These are phyloP conservation scores for Diatrype stigma DNA, from an alignment of 2,329 filamentous ascomycete genomes.

Conservation along the genomic window DNA sequence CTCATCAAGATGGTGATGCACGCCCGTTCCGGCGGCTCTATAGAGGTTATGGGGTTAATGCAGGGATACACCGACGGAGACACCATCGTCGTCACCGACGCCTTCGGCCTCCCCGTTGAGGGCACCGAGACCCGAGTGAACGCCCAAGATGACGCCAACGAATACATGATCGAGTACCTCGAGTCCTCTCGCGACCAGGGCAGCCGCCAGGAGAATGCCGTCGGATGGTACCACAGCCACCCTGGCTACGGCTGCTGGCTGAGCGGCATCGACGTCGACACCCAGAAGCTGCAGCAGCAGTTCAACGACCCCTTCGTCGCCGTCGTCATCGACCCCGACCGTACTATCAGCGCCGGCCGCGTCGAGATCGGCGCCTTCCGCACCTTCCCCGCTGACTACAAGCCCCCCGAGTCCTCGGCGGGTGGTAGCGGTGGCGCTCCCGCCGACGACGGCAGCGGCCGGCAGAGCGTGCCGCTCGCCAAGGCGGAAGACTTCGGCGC, in stretches of 20 bases:
- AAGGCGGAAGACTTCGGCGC: constrained; percentile 97
- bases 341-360: constrained; percentile 89
- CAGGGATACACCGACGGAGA: constrained; percentile 86
- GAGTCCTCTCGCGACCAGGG: constrained; percentile 70
- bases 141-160: constrained; percentile 90
- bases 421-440: constrained; percentile 4
- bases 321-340: constrained; percentile 93
- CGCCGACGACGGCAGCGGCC: constrained; percentile 31
- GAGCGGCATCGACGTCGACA: constrained; percentile 89
- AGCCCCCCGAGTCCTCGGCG: constrained; percentile 33
- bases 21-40: constrained; percentile 83
- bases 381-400: constrained; percentile 77
- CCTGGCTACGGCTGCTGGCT: constrained; percentile 98
- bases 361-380: constrained; percentile 97
- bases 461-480: constrained; percentile 77
- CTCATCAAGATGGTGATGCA: constrained; percentile 99
- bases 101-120: constrained; percentile 89
- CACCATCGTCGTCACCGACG: constrained; percentile 87
- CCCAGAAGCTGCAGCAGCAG: constrained; percentile 78
- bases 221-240: constrained; percentile 98
- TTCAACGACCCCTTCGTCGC: constrained; percentile 90
- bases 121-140: constrained; percentile 98
- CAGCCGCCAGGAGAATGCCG: constrained; percentile 76
- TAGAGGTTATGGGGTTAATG: constrained; percentile 99
- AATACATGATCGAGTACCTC: constrained; percentile 90